phyloP scores from a whole-genome alignment of 352 stramenopile species.

The Elongisporangium undulatum region DNA sequence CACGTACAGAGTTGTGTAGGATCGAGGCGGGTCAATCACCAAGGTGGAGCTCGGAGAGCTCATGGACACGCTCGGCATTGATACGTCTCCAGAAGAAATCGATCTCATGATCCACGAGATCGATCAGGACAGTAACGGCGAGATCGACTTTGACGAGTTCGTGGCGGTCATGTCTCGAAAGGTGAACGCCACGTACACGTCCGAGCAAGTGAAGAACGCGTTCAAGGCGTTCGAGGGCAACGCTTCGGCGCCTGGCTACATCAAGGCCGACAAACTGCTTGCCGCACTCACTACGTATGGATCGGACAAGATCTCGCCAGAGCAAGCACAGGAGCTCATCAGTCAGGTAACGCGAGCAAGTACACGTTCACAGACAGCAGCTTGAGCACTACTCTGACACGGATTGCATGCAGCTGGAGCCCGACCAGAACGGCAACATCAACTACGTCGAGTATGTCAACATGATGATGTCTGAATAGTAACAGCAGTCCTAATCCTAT shows the following conservation, averaged over 20 bases:
- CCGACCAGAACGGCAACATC: constrained; percentile 89
- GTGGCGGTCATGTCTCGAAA: constrained; percentile 94
- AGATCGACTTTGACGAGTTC: constrained; percentile 96
- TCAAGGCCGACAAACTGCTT: constrained; percentile 85
- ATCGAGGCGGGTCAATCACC: constrained; percentile 91
- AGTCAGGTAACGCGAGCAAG: constrained; percentile 50
- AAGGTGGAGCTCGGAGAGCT: constrained; percentile 92
- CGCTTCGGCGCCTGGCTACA: constrained; percentile 53
- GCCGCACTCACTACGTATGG: constrained; percentile 88
- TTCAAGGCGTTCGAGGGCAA: constrained; percentile 83
- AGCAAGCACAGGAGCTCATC: constrained; percentile 91
- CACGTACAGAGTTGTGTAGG: constrained; percentile 23
- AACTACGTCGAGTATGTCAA: constrained; percentile 94
- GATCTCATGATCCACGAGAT: constrained; percentile 96
- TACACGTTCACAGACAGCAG: neutral
- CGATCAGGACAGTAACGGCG: constrained; percentile 92
- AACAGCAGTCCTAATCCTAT: neutral
- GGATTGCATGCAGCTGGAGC: constrained; percentile 65
- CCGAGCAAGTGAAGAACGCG: constrained; percentile 90
- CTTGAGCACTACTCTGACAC: neutral
- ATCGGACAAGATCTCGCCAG: constrained; percentile 83
- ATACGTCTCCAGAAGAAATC: constrained; percentile 91
- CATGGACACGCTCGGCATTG: constrained; percentile 93
- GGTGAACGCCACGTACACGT: constrained; percentile 92
- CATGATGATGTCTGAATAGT: constrained; percentile 92